Conservation (phyloP, 2,329 filamentous ascomycete species). For the Cryphonectria nitschkei region DNA sequence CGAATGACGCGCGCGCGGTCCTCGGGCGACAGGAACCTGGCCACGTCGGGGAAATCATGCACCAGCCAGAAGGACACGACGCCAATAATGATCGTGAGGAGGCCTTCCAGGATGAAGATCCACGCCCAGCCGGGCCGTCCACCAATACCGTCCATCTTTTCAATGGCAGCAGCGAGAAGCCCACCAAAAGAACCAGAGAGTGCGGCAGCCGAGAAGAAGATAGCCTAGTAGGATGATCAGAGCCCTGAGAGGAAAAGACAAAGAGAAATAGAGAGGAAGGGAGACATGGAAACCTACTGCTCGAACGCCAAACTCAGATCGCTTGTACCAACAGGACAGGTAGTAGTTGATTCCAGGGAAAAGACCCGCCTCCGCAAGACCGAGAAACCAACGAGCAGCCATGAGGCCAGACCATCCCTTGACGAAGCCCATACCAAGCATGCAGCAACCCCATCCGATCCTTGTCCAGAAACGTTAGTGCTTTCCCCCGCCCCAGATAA, state of each 20-base stretch:
- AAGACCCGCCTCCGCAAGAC: constrained; percentile 74
- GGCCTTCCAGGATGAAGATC: constrained; percentile 70
- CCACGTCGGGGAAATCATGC: constrained; percentile 77
- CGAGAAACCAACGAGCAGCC: constrained; percentile 72
- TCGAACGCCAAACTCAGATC: constrained; percentile 74
- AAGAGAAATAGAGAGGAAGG: not conserved
- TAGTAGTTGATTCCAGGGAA: constrained; percentile 74
- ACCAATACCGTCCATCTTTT: constrained; percentile 65
- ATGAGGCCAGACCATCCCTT: constrained; percentile 67
- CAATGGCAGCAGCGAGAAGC: constrained; percentile 69
- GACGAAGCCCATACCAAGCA: constrained; percentile 72
- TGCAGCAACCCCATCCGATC: constrained; percentile 67
- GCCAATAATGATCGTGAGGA: constrained; percentile 69
- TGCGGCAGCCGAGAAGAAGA: constrained; percentile 81
- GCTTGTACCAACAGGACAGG: constrained; percentile 78
- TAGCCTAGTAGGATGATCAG: constrained; percentile 46
- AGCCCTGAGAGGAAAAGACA: not conserved
- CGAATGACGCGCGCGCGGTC: constrained; percentile 71
- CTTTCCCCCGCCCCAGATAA: no score
- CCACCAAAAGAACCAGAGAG: constrained; percentile 76
- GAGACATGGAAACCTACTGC: constrained; percentile 37
- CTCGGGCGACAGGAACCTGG: constrained; percentile 66
- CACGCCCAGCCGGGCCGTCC: constrained; percentile 59
- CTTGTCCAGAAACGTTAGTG: constrained; percentile 39
- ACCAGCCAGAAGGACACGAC: constrained; percentile 72